Evolutionary conservation across 1,284 basidiomycete genomes (phyloP).

Genomic region (Ganoderma boninense): DNA sequence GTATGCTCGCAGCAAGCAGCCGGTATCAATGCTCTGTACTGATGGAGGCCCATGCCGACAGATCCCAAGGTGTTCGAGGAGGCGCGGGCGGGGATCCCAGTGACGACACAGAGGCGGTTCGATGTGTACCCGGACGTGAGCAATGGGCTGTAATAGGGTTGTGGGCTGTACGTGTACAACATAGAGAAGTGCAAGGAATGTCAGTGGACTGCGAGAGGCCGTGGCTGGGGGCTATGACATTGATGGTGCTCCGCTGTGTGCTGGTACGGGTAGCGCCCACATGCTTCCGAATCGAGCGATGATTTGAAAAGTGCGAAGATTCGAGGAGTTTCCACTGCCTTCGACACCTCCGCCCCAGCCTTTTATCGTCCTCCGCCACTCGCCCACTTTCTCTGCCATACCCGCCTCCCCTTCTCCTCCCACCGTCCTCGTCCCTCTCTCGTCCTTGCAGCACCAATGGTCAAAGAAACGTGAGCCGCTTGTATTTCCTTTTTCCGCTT

Average conservation of each 20-base stretch:
- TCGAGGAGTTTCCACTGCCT: constrained; percentile 49
- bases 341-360: constrained; percentile 32
- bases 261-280: background rate
- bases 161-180: background rate
- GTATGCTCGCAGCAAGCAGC: constrained; percentile 51
- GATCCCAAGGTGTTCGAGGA: constrained; percentile 77
- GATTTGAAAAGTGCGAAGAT: constrained; percentile 33
- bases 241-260: no score
- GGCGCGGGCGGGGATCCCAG: constrained; percentile 85
- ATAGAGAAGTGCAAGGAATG: background rate
- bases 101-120: constrained; percentile 89
- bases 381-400: constrained; percentile 31
- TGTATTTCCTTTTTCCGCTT: background rate
- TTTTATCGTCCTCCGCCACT: constrained; percentile 32
- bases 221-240: background rate
- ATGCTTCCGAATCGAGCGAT: constrained; percentile 12
- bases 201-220: no score
- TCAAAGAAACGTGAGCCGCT: constrained; percentile 67
- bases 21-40: constrained; percentile 14
- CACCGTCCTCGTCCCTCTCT: constrained; percentile 14
- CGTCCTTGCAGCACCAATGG: constrained; percentile 48
- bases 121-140: constrained; percentile 89
- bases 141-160: constrained; percentile 28
- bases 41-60: constrained; percentile 43
- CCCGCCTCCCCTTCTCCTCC: constrained; percentile 31